phyloP scores from a whole-genome alignment of 2,329 filamentous ascomycete species.

The Kalmusia sp. region DNA sequence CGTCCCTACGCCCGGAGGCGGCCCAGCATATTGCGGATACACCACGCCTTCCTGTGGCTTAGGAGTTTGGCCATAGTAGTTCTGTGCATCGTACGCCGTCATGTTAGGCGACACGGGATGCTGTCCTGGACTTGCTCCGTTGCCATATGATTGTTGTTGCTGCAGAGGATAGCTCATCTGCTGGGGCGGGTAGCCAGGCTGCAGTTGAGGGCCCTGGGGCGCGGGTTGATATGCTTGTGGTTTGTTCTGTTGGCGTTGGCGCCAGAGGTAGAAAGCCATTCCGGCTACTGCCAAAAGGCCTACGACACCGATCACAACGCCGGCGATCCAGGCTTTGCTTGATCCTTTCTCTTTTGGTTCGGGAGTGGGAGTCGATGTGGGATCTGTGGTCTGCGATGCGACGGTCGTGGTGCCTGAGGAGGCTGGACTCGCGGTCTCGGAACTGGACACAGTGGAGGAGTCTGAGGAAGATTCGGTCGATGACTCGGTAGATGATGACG shows the following conservation, averaged over 20 bases:
- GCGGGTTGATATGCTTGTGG: conserved; percentile 9
- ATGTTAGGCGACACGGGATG: conserved; percentile 1
- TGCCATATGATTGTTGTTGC: conserved; percentile 5
- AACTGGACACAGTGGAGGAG: background rate
- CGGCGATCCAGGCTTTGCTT: conserved; percentile 19
- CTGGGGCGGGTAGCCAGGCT: background rate
- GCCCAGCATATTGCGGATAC: background rate
- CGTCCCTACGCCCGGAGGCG: background rate
- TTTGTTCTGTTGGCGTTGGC: conserved; percentile 7
- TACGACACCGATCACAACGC: conserved; percentile 12
- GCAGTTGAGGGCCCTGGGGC: conserved; percentile 9
- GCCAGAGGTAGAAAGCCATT: conserved; percentile 13
- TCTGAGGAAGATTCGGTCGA: background rate
- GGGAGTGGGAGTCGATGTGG: background rate
- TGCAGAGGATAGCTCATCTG: background rate
- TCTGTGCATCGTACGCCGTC: background rate
- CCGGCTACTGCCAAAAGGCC: conserved; percentile 15
- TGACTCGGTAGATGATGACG: background rate
- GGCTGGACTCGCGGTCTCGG: background rate
- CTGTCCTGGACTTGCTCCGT: background rate
- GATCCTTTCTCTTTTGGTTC: conserved; percentile 4
- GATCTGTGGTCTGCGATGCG: conserved; percentile 3
- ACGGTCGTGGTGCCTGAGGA: background rate
- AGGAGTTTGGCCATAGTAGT: background rate
- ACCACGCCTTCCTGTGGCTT: background rate